A percentile compares a stretch with the other conserved stretches of the same genome.
Conservation (phyloP, 345 rosid species). For the Excoecaria cochinchinensis region DNA sequence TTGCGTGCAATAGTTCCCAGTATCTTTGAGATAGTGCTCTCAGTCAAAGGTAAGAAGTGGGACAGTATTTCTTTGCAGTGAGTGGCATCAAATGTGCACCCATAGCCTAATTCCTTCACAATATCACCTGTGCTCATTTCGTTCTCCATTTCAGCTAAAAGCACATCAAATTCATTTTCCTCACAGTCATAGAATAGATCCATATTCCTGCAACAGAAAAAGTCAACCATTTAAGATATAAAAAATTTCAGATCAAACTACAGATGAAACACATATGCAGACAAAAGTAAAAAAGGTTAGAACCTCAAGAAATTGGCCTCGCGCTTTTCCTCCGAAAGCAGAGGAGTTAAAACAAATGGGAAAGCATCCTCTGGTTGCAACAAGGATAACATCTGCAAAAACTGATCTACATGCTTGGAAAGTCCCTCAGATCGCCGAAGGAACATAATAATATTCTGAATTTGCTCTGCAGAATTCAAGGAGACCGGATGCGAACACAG, state of each 20-base stretch:
- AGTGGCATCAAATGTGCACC: slow-evolving; percentile 64
- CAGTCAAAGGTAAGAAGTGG: slow-evolving; percentile 65
- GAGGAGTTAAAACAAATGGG: slow-evolving; percentile 55
- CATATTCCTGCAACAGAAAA: slow-evolving; percentile 41
- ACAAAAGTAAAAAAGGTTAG: not conserved
- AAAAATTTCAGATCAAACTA: slow-evolving; percentile 4
- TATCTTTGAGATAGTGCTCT: slow-evolving; percentile 65
- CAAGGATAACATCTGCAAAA: slow-evolving; percentile 64
- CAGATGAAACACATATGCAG: not conserved
- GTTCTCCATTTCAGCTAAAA: slow-evolving; percentile 81
- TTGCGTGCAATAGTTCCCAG: slow-evolving; percentile 55
- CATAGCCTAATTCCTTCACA: slow-evolving; percentile 85
- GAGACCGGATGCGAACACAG: slow-evolving; percentile 49
- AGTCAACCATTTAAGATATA: not conserved
- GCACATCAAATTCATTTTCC: slow-evolving; percentile 67
- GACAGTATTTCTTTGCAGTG: slow-evolving; percentile 79
- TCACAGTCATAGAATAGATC: slow-evolving; percentile 43
- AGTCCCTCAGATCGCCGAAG: slow-evolving; percentile 70
- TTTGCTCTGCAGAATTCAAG: slow-evolving; percentile 57
- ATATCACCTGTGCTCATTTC: slow-evolving; percentile 74
- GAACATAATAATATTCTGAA: slow-evolving; percentile 68
- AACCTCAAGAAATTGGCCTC: slow-evolving; percentile 64
- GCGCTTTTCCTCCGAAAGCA: slow-evolving; percentile 57
- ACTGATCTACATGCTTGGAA: slow-evolving; percentile 67
- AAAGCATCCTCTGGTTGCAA: slow-evolving; percentile 48